Base-by-base conservation (phyloP, 2,329 filamentous ascomycete species). In the Lachnellula cervina region DNA sequence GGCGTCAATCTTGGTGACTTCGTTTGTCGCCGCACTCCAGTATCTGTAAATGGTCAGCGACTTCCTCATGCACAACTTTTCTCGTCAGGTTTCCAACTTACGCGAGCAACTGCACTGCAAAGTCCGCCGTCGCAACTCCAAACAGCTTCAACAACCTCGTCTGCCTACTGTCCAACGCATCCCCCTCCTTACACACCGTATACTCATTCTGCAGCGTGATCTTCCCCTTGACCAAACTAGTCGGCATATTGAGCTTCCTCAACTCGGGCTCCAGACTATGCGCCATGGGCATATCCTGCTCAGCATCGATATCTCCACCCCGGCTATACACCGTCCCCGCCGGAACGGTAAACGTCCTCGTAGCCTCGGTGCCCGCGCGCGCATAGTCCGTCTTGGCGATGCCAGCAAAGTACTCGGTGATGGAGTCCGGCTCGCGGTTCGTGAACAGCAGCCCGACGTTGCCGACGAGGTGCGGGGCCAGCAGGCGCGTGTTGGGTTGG, bases 141-240 rank as follows among this genome's bases (percentile, higher is more conserved):
- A 99, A 97, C 67, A 96, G 80, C 82, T 97, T 97, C 73, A 99
- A 74, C 69, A 99, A 76, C 62, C 91, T 87, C 55, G 94, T 97
- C 80, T 99, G 94, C 66, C 93, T 82, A 64, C 89, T 92, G 73
- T 97, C 92, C 64, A 99, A 75, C 45, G 84, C 80, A 69, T 97
- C 84, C 11, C 93, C 94, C 72, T 91, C 86, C 68, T 84, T 85
- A 76, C 93, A 97, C 49, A 99, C 76, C 55, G 73, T 69, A 49
- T 69, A 70, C 76, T 60, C 55, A 54, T 80, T 62, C 74, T 75
- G 56, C 50, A 97, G 77, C 62, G 89, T 83, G 46, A 99, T 88
- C 75, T 88, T 90, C 56, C 94, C 94, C 78, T 89, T 90, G 58
- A 91, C 82, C 76, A 99, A 83, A 68, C 87, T 84, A 51, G 91